Base-by-base conservation (phyloP, 306 rosid species). In the Castanopsis chinensis region DNA sequence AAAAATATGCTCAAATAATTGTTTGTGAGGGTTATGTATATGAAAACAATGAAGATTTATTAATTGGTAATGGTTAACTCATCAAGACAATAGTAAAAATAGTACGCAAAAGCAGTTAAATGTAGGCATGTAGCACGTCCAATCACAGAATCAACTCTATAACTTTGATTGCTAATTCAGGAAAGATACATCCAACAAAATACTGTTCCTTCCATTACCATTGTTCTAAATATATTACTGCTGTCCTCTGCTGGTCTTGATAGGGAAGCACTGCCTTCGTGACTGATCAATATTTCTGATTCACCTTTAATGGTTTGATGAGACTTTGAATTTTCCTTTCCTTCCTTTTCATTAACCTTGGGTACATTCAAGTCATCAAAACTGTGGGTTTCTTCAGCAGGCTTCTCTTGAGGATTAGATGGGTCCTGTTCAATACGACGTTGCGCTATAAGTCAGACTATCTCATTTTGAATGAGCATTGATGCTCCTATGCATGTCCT, bases 391-490 rank as follows among this genome's bases (percentile, higher is more conserved):
- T 84, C 81, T 21, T 73, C 64, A 15, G 80, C 41, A 41, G 78
- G 4, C 59, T 61, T 71, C 6, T 21, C 49, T 14, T 79, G 51
- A 27, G 68, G 59, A 45, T 55, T 56, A 69, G 59, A 57, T n/a
- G 63, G 74, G 19, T 79, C 85, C 85, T 87, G 74, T 69, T 79
- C 52, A 80, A 58, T 6, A n/a, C 51, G 30, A 72, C 8, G 54
- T 65, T 67, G 35, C 69, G 56, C 32, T 58, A 49, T 51, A 55
- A 81, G 27, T 67, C 25, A 67, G 52, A 67, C 18, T 35, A 33
- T 19, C 37, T 3, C 14, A 19, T 17, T 19, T 67, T 67, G 23
- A 18, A 58, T 20, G 64, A 59, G 65, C 25, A 64, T 64, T 64
- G n/a, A 5, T 28, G 70, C 21, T 15, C 20, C 52, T 9, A 18